phyloP scores from a whole-genome alignment of 2,329 filamentous ascomycete species.

The Xylaria sp. region DNA sequence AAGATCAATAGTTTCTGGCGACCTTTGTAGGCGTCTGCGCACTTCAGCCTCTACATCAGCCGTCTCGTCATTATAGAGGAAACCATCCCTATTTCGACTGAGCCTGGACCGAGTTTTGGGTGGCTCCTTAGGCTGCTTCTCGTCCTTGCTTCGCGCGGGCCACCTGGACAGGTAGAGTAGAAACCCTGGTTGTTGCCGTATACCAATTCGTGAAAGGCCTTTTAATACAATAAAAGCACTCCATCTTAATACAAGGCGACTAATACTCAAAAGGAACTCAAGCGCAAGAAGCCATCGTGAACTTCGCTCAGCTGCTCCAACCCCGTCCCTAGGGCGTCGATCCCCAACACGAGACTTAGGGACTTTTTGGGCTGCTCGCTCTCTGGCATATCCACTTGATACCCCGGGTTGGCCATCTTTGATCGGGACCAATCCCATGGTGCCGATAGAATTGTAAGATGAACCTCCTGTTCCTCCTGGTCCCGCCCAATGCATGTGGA shows the following conservation, averaged over 20 bases:
- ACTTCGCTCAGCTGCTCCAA: conserved; percentile 82
- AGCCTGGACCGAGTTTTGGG: conserved; percentile 55
- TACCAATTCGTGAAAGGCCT: conserved; percentile 67
- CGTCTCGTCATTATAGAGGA: conserved; percentile 68
- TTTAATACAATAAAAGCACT: conserved; percentile 65
- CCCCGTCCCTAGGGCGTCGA: conserved; percentile 68
- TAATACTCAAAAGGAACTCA: conserved; percentile 82
- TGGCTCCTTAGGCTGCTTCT: conserved; percentile 38
- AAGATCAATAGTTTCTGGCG: conserved; percentile 51
- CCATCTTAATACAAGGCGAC: conserved; percentile 70
- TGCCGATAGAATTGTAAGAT: conserved; percentile 64
- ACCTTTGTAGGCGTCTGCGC: conserved; percentile 67
- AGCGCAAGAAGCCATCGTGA: conserved; percentile 80
- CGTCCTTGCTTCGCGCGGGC: conserved; percentile 49
- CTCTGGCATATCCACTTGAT: conserved; percentile 73
- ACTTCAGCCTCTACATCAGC: conserved; percentile 87
- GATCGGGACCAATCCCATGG: conserved; percentile 66
- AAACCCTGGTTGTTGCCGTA: conserved; percentile 72
- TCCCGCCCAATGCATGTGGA: conserved; percentile 63
- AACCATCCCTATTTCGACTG: conserved; percentile 62
- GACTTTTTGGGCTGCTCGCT: conserved; percentile 73
- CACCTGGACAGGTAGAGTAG: conserved; percentile 65
- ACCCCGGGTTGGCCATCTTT: conserved; percentile 58
- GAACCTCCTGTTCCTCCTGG: conserved; percentile 59
- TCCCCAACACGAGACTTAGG: conserved; percentile 59